Evolutionary conservation across 1,139 yeast species (phyloP).

Genomic region (Saccharomyces pastorianus): DNA sequence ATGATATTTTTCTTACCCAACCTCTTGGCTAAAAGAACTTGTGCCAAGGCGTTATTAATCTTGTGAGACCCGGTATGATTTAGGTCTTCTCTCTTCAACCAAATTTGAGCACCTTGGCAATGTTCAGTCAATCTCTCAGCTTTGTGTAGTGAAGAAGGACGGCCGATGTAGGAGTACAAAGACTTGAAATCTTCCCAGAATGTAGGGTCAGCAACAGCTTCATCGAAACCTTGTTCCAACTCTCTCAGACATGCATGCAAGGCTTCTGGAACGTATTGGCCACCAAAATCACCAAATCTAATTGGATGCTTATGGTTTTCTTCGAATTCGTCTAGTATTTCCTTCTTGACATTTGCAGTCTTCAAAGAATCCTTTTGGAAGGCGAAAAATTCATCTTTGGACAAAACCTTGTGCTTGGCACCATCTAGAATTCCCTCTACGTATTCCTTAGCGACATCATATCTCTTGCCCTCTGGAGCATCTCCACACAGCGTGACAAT

Average conservation of each 20-base stretch:
- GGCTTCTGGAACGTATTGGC: conserved; percentile 97
- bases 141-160: conserved; percentile 87
- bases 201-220: conserved; percentile 75
- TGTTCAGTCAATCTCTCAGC: conserved; percentile 85
- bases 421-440: conserved; percentile 65
- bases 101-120: conserved; percentile 94
- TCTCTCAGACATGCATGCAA: conserved; percentile 84
- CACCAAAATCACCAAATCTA: conserved; percentile 92
- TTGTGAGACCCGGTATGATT: conserved; percentile 98
- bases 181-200: conserved; percentile 91
- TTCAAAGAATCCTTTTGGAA: conserved; percentile 27
- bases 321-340: conserved; percentile 35
- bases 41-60: conserved; percentile 93
- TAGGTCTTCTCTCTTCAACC: conserved; percentile 96
- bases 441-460: conserved; percentile 55
- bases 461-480: conserved; percentile 50
- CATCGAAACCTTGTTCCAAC: conserved; percentile 78
- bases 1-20: conserved; percentile 84
- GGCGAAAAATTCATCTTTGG: conserved; percentile 25
- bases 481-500: conserved; percentile 63
- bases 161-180: conserved; percentile 83
- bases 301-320: conserved; percentile 58
- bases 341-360: conserved; percentile 22
- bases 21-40: conserved; percentile 83
- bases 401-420: conserved; percentile 34